phyloP scores from a whole-genome alignment of 768 basidiomycete genomes.

The Termitomyces sp. region DNA sequence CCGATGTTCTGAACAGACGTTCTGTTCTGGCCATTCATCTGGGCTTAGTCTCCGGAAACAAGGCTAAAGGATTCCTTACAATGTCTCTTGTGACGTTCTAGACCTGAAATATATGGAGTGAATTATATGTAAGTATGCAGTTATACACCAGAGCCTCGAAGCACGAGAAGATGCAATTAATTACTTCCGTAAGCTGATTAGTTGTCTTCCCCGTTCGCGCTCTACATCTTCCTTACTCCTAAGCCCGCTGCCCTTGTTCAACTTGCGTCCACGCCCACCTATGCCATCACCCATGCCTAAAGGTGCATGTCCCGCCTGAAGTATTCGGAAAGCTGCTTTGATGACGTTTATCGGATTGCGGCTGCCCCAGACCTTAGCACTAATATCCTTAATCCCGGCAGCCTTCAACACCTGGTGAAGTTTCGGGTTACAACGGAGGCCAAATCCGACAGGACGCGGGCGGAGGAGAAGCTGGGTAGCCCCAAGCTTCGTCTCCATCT shows the following conservation, averaged over 20 bases:
- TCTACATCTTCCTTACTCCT: constrained; percentile 67
- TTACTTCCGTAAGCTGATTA: constrained; percentile 62
- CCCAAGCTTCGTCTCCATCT: constrained; percentile 82
- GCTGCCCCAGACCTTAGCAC: constrained; percentile 94
- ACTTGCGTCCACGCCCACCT: constrained; percentile 65
- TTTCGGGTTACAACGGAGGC: constrained; percentile 83
- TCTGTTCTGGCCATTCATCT: too few species aligned
- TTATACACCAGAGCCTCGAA: background rate
- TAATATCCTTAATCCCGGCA: constrained; percentile 92
- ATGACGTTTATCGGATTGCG: constrained; percentile 83
- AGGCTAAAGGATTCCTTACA: background rate
- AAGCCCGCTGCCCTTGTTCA: constrained; percentile 77
- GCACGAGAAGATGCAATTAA: background rate
- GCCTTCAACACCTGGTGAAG: constrained; percentile 89
- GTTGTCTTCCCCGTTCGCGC: constrained; percentile 76
- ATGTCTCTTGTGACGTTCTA: background rate
- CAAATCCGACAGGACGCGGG: constrained; percentile 86
- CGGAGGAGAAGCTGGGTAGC: constrained; percentile 78
- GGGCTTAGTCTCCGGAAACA: too few species aligned
- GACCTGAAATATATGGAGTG: background rate
- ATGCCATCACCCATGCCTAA: constrained; percentile 79
- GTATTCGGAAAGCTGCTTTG: constrained; percentile 78
- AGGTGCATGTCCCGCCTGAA: constrained; percentile 83
- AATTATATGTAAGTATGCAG: constrained; percentile 2
- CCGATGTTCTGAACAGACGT: background rate